Percentiles rank a stretch among this genome's conserved stretches.
These are phyloP conservation scores for Penicillium oxalicum DNA, from an alignment of 2,329 filamentous ascomycete species.

Conservation along the genomic window DNA sequence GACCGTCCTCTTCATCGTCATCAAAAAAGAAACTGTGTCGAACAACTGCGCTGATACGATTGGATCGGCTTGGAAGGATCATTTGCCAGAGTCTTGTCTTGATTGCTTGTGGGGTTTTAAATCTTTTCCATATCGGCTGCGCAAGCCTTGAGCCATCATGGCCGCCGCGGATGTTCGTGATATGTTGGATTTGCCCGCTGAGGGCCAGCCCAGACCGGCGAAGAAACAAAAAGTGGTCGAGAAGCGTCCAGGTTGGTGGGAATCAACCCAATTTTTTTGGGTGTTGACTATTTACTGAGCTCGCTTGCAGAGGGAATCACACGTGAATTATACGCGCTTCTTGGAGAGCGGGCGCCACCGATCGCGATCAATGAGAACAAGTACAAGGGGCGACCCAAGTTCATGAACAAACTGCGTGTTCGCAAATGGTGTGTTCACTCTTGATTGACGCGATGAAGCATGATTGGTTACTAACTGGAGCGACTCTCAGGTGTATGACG, in stretches of 20 bases:
- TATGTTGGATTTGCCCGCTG: conserved; percentile 70
- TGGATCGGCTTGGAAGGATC: too few species aligned
- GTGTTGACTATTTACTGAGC: conserved; percentile 1
- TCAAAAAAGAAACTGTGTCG: neutral
- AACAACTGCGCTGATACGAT: neutral
- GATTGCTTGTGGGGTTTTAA: neutral
- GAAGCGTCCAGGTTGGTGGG: conserved; percentile 48
- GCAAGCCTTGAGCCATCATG: conserved; percentile 43
- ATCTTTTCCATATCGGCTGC: neutral
- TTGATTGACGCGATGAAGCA: conserved; percentile 42
- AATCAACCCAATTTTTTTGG: too few species aligned
- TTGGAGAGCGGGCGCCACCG: conserved; percentile 48
- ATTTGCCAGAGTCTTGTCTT: neutral
- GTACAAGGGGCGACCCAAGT: conserved; percentile 47
- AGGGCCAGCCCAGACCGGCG: conserved; percentile 54
- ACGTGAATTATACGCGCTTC: conserved; percentile 46
- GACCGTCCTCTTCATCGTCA: conserved; percentile 1
- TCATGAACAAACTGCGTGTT: conserved; percentile 40
- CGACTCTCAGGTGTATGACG: conserved; percentile 59
- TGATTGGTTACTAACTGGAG: conserved; percentile 26
- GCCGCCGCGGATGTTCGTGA: conserved; percentile 77
- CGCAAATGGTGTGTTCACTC: conserved; percentile 45
- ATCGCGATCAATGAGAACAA: conserved; percentile 49
- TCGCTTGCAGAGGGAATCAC: conserved; percentile 43
- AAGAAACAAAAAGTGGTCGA: conserved; percentile 70